phyloP scores from a whole-genome alignment of 495 filamentous ascomycete species.

The Chaetomidium leptoderma region DNA sequence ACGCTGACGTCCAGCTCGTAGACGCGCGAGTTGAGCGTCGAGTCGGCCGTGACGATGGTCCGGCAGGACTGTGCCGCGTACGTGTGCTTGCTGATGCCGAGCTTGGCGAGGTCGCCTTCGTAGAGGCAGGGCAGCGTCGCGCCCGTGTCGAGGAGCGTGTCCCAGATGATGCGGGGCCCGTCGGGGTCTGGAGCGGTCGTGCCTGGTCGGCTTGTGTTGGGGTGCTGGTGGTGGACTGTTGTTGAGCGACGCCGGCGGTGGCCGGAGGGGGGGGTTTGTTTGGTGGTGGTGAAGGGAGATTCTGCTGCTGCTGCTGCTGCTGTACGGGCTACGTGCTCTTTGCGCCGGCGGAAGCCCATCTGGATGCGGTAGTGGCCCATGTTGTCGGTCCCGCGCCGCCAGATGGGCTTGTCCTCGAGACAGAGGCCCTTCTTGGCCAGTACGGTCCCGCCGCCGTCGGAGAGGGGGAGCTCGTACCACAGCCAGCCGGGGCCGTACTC shows the following conservation, averaged over 20 bases:
- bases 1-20: slow-evolving; percentile 44
- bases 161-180: slow-evolving; percentile 20
- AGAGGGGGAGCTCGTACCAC: slow-evolving; percentile 48
- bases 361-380: slow-evolving; percentile 28
- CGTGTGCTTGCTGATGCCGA: slow-evolving; percentile 30
- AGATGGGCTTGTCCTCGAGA: slow-evolving; percentile 19
- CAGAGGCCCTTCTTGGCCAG: slow-evolving; percentile 33
- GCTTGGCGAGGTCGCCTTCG: slow-evolving; percentile 30
- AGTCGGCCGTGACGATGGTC: slow-evolving; percentile 26
- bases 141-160: slow-evolving; percentile 42
- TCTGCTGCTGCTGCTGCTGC: neutral
- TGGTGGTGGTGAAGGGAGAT: neutral
- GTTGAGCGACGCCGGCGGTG: neutral
- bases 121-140: slow-evolving; percentile 42
- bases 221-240: neutral
- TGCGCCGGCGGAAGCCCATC: slow-evolving; percentile 29
- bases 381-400: slow-evolving; percentile 16
- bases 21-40: slow-evolving; percentile 14
- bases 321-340: slow-evolving; percentile 8
- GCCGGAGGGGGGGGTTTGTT: neutral
- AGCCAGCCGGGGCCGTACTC: slow-evolving; percentile 45
- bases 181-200: slow-evolving; percentile 11
- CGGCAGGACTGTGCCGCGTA: slow-evolving; percentile 40
- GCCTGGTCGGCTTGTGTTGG: neutral
- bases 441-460: slow-evolving; percentile 2